Evolutionary conservation across 441 rosid species (phyloP).

Genomic region (Manihot esculenta): DNA sequence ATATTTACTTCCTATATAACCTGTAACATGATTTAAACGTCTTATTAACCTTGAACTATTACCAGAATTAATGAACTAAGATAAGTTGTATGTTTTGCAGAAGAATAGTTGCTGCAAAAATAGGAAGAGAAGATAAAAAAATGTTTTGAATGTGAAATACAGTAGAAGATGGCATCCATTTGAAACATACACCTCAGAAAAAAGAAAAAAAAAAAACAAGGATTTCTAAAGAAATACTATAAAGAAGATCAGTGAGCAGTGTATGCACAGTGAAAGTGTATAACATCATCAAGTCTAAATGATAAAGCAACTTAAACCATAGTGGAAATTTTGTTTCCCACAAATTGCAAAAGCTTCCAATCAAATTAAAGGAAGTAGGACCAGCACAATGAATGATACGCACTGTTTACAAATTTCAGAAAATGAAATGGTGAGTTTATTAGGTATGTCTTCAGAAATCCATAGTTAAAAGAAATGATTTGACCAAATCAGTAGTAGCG

Average conservation of each 20-base stretch:
- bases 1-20: too few species aligned
- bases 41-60: not conserved
- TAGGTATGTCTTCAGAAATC: not conserved
- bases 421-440: not conserved
- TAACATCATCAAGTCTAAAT: not conserved
- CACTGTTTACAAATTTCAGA: slow-evolving; percentile 6
- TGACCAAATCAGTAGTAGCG: slow-evolving; percentile 4
- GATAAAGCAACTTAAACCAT: not conserved
- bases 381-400: not conserved
- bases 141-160: not conserved
- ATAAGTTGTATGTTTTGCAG: not conserved
- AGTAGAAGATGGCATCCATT: not conserved
- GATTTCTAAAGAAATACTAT: not conserved
- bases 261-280: not conserved
- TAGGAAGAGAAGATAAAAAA: not conserved
- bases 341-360: not conserved
- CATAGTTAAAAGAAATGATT: slow-evolving; percentile 8
- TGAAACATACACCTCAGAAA: too few species aligned
- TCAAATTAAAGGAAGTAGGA: slow-evolving; percentile 12
- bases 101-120: not conserved
- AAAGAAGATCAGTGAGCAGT: not conserved
- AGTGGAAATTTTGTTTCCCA: slow-evolving; percentile 3
- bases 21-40: too few species aligned
- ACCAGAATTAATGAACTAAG: not conserved
- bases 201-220: not conserved